Evolutionary conservation across 768 basidiomycete species (phyloP).

Genomic region (Scleroderma bovista): DNA sequence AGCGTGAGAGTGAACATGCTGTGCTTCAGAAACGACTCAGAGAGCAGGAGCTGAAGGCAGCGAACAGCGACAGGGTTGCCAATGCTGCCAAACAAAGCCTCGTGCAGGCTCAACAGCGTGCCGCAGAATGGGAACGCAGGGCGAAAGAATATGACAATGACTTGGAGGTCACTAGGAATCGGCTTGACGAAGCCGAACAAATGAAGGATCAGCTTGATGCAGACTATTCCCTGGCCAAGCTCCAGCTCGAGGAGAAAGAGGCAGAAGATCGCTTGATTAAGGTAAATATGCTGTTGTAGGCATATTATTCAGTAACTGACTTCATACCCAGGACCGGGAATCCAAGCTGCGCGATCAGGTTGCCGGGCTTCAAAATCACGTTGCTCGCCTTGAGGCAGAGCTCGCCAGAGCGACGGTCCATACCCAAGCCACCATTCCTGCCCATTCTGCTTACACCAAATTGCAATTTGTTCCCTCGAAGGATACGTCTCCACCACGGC

Average conservation of each 20-base stretch:
- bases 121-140: conserved; percentile 76
- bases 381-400: conserved; percentile 53
- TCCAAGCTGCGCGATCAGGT: conserved; percentile 64
- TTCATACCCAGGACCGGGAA: conserved; percentile 56
- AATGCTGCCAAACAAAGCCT: conserved; percentile 57
- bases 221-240: conserved; percentile 59
- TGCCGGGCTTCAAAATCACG: conserved; percentile 53
- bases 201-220: conserved; percentile 60
- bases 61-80: conserved; percentile 57
- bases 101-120: conserved; percentile 68
- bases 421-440: conserved; percentile 23
- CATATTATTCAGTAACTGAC: conserved; percentile 1
- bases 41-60: conserved; percentile 60
- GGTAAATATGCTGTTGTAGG: conserved; percentile 35
- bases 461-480: conserved; percentile 9
- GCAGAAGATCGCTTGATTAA: conserved; percentile 61
- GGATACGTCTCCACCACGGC: conserved; percentile 47
- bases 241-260: conserved; percentile 74
- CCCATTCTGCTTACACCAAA: conserved; percentile 39
- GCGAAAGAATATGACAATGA: conserved; percentile 66
- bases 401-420: conserved; percentile 42
- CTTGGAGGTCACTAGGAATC: conserved; percentile 52
- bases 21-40: conserved; percentile 67
- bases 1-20: conserved; percentile 62
- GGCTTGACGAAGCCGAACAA: conserved; percentile 65